Base-by-base conservation (phyloP, 495 filamentous ascomycete species). In the Talaromyces wortmannii region DNA sequence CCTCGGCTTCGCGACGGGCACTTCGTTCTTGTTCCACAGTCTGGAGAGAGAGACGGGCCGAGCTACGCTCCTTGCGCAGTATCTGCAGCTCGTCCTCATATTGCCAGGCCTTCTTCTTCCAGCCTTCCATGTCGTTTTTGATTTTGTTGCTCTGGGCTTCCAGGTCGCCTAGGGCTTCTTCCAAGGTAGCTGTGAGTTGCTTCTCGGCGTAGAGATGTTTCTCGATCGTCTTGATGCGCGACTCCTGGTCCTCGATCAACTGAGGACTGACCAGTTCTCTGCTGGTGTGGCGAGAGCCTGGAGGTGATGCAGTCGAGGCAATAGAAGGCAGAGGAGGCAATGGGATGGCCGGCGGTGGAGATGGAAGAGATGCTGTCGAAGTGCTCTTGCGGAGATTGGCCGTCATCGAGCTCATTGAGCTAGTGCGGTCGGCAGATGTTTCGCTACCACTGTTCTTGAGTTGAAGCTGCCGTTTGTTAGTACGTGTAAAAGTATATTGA, bases 151-250 rank as follows among this genome's bases (percentile, higher is more conserved):
- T 87, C 59, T 92, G 89, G 48, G 80, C 75, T 70, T 98, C 94
- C 15, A 97, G 85, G 63, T 97, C 95, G 6, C 89, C 90, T 43
- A 98, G 80, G 23, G 94, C 95, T 72, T 97, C 92, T 66, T 98
- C 94, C 32, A 98, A 79, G 31, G 91, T 96, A 16, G 87, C 83
- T 5, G 92, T 97, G 29, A 98, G 84, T 64, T 97, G 92, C 67
- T 95, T 96, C 76, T 98, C 94, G 29, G 95, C 92, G 57, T 86
- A 87, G 31, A 98, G 82, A 65, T 97, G 91, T 76, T 96, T 96
- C 76, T 97, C 94, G 59, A 98, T 96, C 23, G 91, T 92, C 47
- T 87, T 85, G 64, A 98, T 95, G 48, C 91, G 92, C 42, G 88
- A 85, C 68, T 97, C 95, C 65, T 96, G 91, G 59, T 98, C 94